Evolutionary conservation across 2,329 filamentous ascomycete genomes (phyloP).

Genomic region (Botryotinia calthae): DNA sequence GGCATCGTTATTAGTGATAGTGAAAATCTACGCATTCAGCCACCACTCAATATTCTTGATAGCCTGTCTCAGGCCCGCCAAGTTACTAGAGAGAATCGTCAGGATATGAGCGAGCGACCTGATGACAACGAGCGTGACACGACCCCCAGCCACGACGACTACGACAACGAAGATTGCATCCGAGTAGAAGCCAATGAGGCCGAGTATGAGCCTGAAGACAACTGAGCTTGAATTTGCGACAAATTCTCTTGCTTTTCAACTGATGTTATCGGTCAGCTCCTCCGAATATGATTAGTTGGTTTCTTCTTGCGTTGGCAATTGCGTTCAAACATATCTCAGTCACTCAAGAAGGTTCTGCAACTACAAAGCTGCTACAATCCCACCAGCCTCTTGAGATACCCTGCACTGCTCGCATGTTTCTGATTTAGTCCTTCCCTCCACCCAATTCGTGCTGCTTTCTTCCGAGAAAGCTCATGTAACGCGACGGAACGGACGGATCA

Average conservation of each 20-base stretch:
- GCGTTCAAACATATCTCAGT: not conserved
- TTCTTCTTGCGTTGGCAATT: not conserved
- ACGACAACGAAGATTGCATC: not conserved
- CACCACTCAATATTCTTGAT: not conserved
- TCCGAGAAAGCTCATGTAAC: not conserved
- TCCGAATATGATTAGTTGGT: not conserved
- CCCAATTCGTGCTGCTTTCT: not conserved
- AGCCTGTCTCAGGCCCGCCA: not conserved
- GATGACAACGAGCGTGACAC: not conserved
- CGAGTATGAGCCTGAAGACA: not conserved
- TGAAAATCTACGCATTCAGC: not conserved
- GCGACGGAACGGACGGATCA: not conserved
- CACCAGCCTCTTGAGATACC: not conserved
- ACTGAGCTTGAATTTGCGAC: not conserved
- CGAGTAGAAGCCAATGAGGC: not conserved
- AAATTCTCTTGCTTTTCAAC: not conserved
- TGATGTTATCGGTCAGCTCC: not conserved
- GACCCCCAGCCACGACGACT: not conserved
- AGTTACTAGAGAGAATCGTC: not conserved
- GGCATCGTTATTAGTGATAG: not conserved
- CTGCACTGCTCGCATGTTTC: too few species aligned
- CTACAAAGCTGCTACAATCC: not conserved
- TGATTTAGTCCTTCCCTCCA: not conserved
- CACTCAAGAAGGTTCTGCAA: not conserved
- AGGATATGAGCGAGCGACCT: not conserved